Base-by-base conservation (phyloP, 1,284 basidiomycete species). In the Ceratobasidium sp. region DNA sequence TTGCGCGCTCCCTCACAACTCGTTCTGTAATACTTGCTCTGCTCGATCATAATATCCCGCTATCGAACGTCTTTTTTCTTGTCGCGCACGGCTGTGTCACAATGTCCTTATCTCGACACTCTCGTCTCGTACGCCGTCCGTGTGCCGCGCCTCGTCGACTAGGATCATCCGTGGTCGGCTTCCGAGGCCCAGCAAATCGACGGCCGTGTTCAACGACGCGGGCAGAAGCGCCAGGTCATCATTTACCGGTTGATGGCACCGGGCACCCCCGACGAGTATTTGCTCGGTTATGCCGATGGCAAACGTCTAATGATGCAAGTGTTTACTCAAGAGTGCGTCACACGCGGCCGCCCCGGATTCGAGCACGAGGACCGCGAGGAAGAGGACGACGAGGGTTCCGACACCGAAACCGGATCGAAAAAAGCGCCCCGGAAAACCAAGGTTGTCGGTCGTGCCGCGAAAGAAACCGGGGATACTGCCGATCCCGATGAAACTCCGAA, bases 101-200 rank as follows among this genome's bases (percentile, higher is more conserved):
- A n/a, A n/a, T n/a, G n/a, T 16, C 18, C 33, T 62, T 1, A 5
- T 14, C 18, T 3, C 12, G 7, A n/a, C n/a, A n/a, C n/a, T n/a
- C n/a, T n/a, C n/a, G n/a, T n/a, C n/a, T 6, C 38, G 16, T 4
- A 62, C 38, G 2, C 30, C 2, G 1, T 41, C 8, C n/a, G 14
- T n/a, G n/a, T n/a, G n/a, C n/a, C n/a, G n/a, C n/a, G n/a, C n/a
- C n/a, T n/a, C n/a, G n/a, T n/a, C n/a, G n/a, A n/a, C n/a, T n/a
- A 67, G 65, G 65, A 67, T 30, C 65, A 67, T 52, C 65, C 65
- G 3, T 67, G 65, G 65, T 67, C 65, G 1, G 44, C 44, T 4
- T 67, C 65, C 7, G 65, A 67, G 2, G 2, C 12, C 23, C 65
- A 52, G 27, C 65, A 67, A 30, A 4, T 67, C n/a, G 8, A 20